Conservation (phyloP, 177 flowering plant genomes). For the Tripterygium wilfordii region DNA sequence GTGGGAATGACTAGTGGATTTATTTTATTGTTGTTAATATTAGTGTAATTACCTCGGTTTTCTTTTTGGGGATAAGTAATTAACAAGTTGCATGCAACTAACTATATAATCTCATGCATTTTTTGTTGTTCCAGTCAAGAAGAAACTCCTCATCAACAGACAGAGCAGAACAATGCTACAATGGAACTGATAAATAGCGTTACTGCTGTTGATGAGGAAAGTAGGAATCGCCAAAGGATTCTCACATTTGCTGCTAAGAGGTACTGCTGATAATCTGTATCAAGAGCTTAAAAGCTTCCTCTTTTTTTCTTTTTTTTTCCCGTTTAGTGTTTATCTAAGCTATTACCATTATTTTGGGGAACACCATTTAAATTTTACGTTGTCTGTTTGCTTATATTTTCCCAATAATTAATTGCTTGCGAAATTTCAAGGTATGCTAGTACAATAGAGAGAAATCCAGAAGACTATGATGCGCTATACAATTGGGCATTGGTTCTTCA, state of each 20-base stretch:
- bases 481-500: slow-evolving; percentile 99
- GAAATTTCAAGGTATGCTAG: slow-evolving; percentile 73
- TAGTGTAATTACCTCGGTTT: too few species aligned
- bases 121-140: slow-evolving; percentile 37
- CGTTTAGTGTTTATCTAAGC: not conserved
- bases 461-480: slow-evolving; percentile 93
- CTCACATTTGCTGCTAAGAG: slow-evolving; percentile 93
- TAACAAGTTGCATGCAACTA: too few species aligned
- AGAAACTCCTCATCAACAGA: slow-evolving; percentile 32
- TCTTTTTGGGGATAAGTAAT: too few species aligned
- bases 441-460: slow-evolving; percentile 84
- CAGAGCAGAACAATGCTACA: slow-evolving; percentile 61
- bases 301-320: not conserved
- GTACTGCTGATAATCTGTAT: too few species aligned
- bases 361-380: not conserved
- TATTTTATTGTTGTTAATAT: too few species aligned
- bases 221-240: slow-evolving; percentile 91
- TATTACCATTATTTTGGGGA: not conserved
- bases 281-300: too few species aligned
- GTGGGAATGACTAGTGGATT: too few species aligned
- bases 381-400: not conserved
- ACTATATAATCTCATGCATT: not conserved
- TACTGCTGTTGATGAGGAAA: slow-evolving; percentile 87
- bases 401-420: not conserved
- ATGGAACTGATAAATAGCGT: slow-evolving; percentile 91